Evolutionary conservation across 83 land plant genomes (phyloP), one percentile per base, ranked within the genome.

Genomic region (Diphasiastrum complanatum): DNA sequence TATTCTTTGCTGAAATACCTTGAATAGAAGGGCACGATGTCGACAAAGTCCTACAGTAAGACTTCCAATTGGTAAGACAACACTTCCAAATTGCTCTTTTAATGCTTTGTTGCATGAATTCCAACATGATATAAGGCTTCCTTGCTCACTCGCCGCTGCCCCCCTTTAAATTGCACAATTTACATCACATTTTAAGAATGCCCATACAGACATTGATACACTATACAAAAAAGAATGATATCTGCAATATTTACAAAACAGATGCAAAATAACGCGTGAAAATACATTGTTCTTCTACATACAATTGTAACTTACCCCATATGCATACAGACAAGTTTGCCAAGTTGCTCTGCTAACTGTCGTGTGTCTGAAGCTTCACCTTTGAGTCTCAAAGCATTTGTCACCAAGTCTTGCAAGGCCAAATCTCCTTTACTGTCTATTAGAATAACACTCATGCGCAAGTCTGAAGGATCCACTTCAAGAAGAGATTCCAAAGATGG

Each of bases 21-120:
- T 90, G 62, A 81, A 90, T 28, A 86, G 80, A 26, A 90, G 70
- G 19, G 89, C 82, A 33, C 97, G 85, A 70, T 90, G 97, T 69
- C 97, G 75, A 75, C 92, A 90, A 22, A 90, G 69, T 46, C 97
- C 93, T 37, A 67, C 68, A 45, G 82, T 65, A 5, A 90, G 51
- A 50, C 76, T 81, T 36, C 97, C 93, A 63, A 90, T 81, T 5
- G 92, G 89, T 30, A 86, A 37, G 25, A 83, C 84, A 20, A 81
- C 49, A 51, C 80, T 75, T 26, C 75, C 58, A 40, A 75, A 65
- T 47, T 59, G 65, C 1, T 79, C 83, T 64, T 69, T 86, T 54
- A 84, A 35, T 61, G 64, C 73, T 52, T 73, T 75, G 67, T 78
- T 84, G 27, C 66, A 54, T 45, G 60, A 24, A 66, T 79, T 77